Evolutionary conservation across 2,329 filamentous ascomycete genomes (phyloP).

Genomic region (Biscogniauxia sp.): DNA sequence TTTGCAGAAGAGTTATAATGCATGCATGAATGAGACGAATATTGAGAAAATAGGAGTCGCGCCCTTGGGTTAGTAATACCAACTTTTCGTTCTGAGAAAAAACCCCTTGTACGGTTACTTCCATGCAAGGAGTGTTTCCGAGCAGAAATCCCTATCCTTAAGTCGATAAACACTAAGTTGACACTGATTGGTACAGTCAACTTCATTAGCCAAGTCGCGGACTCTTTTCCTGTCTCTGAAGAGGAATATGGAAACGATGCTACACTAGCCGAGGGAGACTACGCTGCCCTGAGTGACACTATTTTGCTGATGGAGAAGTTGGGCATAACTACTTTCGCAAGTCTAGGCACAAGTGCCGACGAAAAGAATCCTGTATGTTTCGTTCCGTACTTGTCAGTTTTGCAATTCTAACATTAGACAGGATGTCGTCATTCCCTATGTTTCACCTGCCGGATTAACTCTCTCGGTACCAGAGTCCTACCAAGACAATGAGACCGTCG

Average conservation of each 20-base stretch:
- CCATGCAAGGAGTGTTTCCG: not conserved
- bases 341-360: slow-evolving; percentile 39
- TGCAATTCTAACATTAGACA: slow-evolving; percentile 3
- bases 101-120: not conserved
- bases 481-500: slow-evolving; percentile 50
- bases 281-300: slow-evolving; percentile 41
- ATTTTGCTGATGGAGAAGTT: slow-evolving; percentile 46
- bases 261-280: slow-evolving; percentile 25
- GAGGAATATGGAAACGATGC: slow-evolving; percentile 20
- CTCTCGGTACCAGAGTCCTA: slow-evolving; percentile 63
- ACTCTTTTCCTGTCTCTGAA: slow-evolving; percentile 40
- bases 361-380: slow-evolving; percentile 39
- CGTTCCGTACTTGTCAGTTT: slow-evolving; percentile 1
- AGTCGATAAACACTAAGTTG: not conserved
- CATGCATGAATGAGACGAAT: slow-evolving; percentile 62
- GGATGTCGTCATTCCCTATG: slow-evolving; percentile 35
- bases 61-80: slow-evolving; percentile 41
- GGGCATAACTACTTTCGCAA: slow-evolving; percentile 40
- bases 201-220: slow-evolving; percentile 52
- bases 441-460: slow-evolving; percentile 49
- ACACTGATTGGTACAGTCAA: slow-evolving; percentile 27
- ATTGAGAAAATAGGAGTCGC: slow-evolving; percentile 54
- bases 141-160: not conserved
- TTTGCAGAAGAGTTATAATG: slow-evolving; percentile 61
- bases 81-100: not conserved